Evolutionary conservation across 495 filamentous ascomycete genomes (phyloP).

Genomic region (Aspergillus cristatus): DNA sequence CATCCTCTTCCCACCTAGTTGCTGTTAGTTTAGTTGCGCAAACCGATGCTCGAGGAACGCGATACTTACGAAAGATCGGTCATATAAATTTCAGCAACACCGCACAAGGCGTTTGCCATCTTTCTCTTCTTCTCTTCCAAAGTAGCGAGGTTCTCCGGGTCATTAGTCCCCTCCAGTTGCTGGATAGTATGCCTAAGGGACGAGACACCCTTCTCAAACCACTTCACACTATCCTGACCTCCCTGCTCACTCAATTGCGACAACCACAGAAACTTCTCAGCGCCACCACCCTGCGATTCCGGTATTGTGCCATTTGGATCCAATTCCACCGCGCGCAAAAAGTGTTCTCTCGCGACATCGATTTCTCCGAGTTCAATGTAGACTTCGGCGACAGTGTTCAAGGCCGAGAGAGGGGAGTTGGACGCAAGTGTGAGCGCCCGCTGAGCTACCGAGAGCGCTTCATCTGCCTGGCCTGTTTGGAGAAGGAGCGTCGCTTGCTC

Average conservation of each 20-base stretch:
- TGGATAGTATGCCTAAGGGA: constrained; percentile 60
- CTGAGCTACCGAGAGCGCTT: constrained; percentile 56
- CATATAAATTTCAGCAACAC: constrained; percentile 93
- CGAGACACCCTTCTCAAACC: constrained; percentile 76
- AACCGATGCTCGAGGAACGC: neutral
- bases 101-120: constrained; percentile 78
- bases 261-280: constrained; percentile 93
- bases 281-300: constrained; percentile 61
- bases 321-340: constrained; percentile 56
- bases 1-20: constrained; percentile 72
- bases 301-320: constrained; percentile 61
- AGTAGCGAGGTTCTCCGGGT: constrained; percentile 29
- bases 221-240: constrained; percentile 69
- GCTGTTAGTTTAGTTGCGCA: constrained; percentile 5
- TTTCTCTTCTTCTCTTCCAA: constrained; percentile 64
- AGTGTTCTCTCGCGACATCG: constrained; percentile 58
- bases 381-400: constrained; percentile 77
- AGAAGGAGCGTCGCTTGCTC: constrained; percentile 59
- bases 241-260: constrained; percentile 88
- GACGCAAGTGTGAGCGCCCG: constrained; percentile 46
- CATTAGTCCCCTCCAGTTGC: constrained; percentile 30
- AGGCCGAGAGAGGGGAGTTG: constrained; percentile 47
- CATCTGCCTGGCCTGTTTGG: constrained; percentile 59
- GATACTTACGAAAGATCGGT: constrained; percentile 68
- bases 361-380: constrained; percentile 75